phyloP scores from a whole-genome alignment of 306 rosid genomes.

The Vigna trinervia region DNA sequence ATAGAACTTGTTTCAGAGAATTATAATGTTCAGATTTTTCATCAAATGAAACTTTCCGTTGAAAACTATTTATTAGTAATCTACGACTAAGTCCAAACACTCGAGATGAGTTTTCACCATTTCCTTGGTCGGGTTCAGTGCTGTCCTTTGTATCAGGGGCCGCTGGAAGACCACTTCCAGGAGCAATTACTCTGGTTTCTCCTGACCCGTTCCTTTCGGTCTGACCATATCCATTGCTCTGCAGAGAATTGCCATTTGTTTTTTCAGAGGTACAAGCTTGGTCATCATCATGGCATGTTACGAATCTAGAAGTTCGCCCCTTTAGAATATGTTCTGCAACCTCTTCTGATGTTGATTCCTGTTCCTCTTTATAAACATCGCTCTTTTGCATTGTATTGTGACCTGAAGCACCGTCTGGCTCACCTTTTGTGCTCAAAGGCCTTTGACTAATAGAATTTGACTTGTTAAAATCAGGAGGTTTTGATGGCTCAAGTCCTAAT shows the following conservation, averaged over 20 bases:
- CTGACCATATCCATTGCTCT: slow-evolving; percentile 46
- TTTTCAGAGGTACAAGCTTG: slow-evolving; percentile 48
- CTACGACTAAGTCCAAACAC: slow-evolving; percentile 79
- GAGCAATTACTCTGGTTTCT: slow-evolving; percentile 43
- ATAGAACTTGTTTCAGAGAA: slow-evolving; percentile 52
- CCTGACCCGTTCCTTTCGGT: slow-evolving; percentile 41
- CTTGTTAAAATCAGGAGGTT: slow-evolving; percentile 77
- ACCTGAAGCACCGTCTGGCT: slow-evolving; percentile 43
- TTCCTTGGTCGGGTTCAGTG: slow-evolving; percentile 49
- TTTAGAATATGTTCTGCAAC: slow-evolving; percentile 42
- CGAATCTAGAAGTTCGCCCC: slow-evolving; percentile 51
- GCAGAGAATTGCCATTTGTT: slow-evolving; percentile 40
- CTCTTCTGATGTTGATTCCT: slow-evolving; percentile 37
- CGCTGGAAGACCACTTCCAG: slow-evolving; percentile 51
- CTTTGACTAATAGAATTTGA: slow-evolving; percentile 57
- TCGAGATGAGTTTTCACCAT: slow-evolving; percentile 59
- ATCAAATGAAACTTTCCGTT: slow-evolving; percentile 63
- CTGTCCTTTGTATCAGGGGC: slow-evolving; percentile 49
- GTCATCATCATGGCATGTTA: slow-evolving; percentile 43
- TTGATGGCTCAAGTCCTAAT: slow-evolving; percentile 95
- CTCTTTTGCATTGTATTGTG: slow-evolving; percentile 49
- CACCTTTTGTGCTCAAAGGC: slow-evolving; percentile 44
- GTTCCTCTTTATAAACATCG: slow-evolving; percentile 44
- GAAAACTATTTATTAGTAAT: slow-evolving; percentile 73
- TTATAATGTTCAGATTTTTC: slow-evolving; percentile 54